phyloP scores from a whole-genome alignment of 176 grass and related monocot species.

The Musa troglodytarum region DNA sequence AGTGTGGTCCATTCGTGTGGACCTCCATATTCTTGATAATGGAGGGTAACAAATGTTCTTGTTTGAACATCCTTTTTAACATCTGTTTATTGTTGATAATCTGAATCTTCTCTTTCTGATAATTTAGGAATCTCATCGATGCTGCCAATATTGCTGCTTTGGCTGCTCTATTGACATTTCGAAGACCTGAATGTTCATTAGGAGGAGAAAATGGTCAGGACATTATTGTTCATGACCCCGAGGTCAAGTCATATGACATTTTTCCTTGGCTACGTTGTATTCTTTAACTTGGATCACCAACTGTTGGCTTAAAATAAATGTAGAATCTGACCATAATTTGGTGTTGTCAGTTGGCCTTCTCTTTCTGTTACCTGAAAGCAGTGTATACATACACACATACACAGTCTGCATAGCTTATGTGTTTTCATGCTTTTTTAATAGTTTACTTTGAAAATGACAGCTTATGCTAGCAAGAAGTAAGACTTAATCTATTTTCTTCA shows the following conservation, averaged over 20 bases:
- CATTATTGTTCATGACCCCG: slow-evolving; percentile 69
- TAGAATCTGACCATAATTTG: neutral
- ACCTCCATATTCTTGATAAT: slow-evolving; percentile 97
- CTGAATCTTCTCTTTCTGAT: neutral
- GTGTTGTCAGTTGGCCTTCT: slow-evolving; percentile 2
- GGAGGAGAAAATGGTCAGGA: slow-evolving; percentile 78
- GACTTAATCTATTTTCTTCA: neutral
- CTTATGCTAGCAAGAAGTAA: neutral
- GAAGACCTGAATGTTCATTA: slow-evolving; percentile 67
- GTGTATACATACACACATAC: neutral
- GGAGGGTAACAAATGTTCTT: slow-evolving; percentile 54
- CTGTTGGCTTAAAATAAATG: neutral
- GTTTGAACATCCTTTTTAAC: neutral
- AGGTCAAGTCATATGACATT: slow-evolving; percentile 23
- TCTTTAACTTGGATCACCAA: slow-evolving; percentile 10
- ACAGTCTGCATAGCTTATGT: neutral
- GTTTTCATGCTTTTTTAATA: neutral
- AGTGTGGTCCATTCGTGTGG: slow-evolving; percentile 76
- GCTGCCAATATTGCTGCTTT: slow-evolving; percentile 87
- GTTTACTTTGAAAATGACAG: neutral
- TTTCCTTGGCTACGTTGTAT: neutral
- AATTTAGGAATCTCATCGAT: slow-evolving; percentile 78
- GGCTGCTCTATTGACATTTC: slow-evolving; percentile 76
- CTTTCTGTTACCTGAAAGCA: neutral
- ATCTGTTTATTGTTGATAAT: neutral